phyloP scores from a whole-genome alignment of 352 stramenopile genomes.

The Phytophthora sp. region DNA sequence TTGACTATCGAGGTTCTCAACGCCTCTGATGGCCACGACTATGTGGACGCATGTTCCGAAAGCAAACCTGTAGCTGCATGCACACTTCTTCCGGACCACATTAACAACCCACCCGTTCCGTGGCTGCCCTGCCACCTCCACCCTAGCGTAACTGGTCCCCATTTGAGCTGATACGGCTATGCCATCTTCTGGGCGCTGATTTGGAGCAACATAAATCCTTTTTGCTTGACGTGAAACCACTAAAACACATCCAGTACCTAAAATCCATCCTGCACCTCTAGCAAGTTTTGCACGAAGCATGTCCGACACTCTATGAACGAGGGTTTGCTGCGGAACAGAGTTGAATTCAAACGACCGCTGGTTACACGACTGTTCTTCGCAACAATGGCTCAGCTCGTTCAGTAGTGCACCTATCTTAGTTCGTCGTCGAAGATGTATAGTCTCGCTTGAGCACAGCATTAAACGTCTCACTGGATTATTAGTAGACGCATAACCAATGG shows the following conservation, averaged over 20 bases:
- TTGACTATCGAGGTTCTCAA: not conserved
- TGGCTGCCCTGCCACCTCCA: not conserved
- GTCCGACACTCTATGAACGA: not conserved
- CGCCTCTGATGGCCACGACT: not conserved
- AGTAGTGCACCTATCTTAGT: conserved; percentile 9
- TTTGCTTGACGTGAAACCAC: not conserved
- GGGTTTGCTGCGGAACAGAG: not conserved
- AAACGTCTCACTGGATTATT: conserved; percentile 29
- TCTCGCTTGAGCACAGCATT: conserved; percentile 22
- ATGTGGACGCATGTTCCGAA: not conserved
- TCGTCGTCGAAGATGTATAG: conserved; percentile 11
- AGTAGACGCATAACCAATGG: conserved; percentile 15
- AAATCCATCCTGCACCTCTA: not conserved
- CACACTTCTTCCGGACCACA: not conserved
- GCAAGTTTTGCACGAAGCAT: no score
- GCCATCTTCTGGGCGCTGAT: not conserved
- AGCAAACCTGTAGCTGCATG: not conserved
- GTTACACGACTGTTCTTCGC: not conserved
- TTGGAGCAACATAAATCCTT: not conserved
- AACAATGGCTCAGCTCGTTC: not conserved
- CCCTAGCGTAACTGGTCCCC: not conserved
- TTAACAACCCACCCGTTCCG: not conserved
- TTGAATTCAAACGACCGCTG: not conserved
- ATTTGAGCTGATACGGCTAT: not conserved
- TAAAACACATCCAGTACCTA: not conserved